Evolutionary conservation across 2,329 filamentous ascomycete genomes (phyloP).

Genomic region (Calonectria multiphialidica): DNA sequence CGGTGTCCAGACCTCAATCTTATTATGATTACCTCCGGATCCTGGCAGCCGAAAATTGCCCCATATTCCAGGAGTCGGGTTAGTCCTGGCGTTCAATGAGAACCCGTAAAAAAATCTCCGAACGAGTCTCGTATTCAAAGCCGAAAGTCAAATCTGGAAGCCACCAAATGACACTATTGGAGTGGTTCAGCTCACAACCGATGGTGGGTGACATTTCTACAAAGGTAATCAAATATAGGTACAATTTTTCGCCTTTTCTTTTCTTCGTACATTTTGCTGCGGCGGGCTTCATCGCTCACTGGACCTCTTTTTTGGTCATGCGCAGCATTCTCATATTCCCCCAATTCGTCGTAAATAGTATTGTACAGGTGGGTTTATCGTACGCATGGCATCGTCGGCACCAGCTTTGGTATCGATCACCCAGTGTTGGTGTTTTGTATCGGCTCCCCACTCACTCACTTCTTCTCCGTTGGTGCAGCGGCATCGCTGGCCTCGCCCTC

Average conservation of each 20-base stretch:
- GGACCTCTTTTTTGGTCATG: not conserved
- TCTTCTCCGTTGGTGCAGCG: constrained; percentile 31
- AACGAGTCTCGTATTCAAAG: not conserved
- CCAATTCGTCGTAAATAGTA: constrained; percentile 20
- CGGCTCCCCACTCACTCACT: constrained; percentile 27
- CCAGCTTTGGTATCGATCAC: not conserved
- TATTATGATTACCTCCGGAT: constrained; percentile 7
- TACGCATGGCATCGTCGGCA: constrained; percentile 5
- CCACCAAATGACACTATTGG: not conserved
- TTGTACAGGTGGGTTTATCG: constrained; percentile 19
- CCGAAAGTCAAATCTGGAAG: not conserved
- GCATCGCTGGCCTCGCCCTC: constrained; percentile 32
- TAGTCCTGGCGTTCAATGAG: not conserved
- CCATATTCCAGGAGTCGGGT: not conserved
- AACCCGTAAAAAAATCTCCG: not conserved
- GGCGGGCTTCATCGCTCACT: not conserved
- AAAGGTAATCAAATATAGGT: constrained; percentile 8
- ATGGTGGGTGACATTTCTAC: not conserved
- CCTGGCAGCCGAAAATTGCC: constrained; percentile 1
- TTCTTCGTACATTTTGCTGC: not conserved
- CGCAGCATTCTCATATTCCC: not conserved
- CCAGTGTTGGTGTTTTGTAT: not conserved
- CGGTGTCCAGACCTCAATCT: constrained; percentile 18
- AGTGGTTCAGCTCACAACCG: not conserved
- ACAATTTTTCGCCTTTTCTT: not conserved